phyloP scores from a whole-genome alignment of 1,284 basidiomycete species.

The Malassezia sp. region DNA sequence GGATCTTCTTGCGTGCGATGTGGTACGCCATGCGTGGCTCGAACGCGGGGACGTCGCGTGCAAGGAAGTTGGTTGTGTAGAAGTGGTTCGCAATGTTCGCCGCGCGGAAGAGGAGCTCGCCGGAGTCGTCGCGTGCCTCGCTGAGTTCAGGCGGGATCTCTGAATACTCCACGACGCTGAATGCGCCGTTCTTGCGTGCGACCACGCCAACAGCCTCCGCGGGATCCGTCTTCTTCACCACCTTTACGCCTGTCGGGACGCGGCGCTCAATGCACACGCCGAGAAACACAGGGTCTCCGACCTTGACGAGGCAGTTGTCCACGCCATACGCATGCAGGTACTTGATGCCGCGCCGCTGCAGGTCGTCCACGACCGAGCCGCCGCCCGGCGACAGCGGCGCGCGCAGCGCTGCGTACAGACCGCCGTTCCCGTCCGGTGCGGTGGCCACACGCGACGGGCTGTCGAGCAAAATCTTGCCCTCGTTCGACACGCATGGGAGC shows the following conservation, averaged over 20 bases:
- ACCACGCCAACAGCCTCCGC: conserved; percentile 92
- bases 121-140: conserved; percentile 60
- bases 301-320: conserved; percentile 95
- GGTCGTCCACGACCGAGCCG: conserved; percentile 70
- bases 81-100: conserved; percentile 98
- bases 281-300: conserved; percentile 92
- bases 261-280: conserved; percentile 78
- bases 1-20: conserved; percentile 95
- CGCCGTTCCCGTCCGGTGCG: conserved; percentile 95
- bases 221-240: conserved; percentile 77
- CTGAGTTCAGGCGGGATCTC: conserved; percentile 83
- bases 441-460: conserved; percentile 67
- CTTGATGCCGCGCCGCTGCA: conserved; percentile 63
- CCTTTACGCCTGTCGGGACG: conserved; percentile 85
- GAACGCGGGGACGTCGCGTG: conserved; percentile 61
- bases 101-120: conserved; percentile 68
- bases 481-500: conserved; percentile 81
- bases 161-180: conserved; percentile 90
- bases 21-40: conserved; percentile 88
- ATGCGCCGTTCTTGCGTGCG: conserved; percentile 67
- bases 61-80: conserved; percentile 79
- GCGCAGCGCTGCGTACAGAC: conserved; percentile 84
- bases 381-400: conserved; percentile 54
- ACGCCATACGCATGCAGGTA: conserved; percentile 95
- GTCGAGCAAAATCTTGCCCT: conserved; percentile 86